Conservation (phyloP, 441 rosid species). For the Populus tomentosa region DNA sequence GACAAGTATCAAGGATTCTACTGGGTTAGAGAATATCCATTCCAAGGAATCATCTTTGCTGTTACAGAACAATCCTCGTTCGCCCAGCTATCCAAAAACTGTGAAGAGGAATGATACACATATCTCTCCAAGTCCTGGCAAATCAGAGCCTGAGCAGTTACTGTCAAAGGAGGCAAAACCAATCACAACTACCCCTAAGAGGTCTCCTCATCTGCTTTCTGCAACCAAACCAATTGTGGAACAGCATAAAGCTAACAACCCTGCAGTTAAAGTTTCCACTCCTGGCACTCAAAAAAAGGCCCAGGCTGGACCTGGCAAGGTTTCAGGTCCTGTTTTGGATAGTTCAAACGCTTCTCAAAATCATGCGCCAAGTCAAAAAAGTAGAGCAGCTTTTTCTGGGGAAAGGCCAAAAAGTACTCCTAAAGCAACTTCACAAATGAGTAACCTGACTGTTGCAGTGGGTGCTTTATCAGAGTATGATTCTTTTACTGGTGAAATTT, state of each 20-base stretch:
- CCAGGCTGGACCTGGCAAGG: conserved; percentile 47
- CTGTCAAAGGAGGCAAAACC: conserved; percentile 37
- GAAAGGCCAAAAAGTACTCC: conserved; percentile 58
- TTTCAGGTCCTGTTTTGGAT: conserved; percentile 33
- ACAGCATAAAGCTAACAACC: conserved; percentile 33
- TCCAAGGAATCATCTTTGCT: conserved; percentile 34
- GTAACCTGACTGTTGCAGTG: conserved; percentile 27
- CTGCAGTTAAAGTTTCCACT: conserved; percentile 37
- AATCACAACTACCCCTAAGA: conserved; percentile 42
- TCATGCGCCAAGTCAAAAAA: conserved; percentile 48
- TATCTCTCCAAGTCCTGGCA: conserved; percentile 36
- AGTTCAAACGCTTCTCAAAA: conserved; percentile 38
- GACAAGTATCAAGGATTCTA: conserved; percentile 31
- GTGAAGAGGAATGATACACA: conserved; percentile 30
- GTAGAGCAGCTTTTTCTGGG: conserved; percentile 41
- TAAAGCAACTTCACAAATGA: conserved; percentile 36
- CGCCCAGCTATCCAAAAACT: background rate
- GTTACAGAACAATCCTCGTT: conserved; percentile 22
- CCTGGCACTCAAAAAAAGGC: conserved; percentile 44
- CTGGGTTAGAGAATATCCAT: conserved; percentile 32
- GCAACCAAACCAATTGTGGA: conserved; percentile 35
- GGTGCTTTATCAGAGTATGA: conserved; percentile 45
- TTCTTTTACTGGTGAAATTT: conserved; percentile 40
- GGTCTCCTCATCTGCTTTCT: conserved; percentile 40
- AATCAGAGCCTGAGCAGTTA: conserved; percentile 35